phyloP scores from a whole-genome alignment of 257 asterid genomes.

The Ocimum tenuiflorum region DNA sequence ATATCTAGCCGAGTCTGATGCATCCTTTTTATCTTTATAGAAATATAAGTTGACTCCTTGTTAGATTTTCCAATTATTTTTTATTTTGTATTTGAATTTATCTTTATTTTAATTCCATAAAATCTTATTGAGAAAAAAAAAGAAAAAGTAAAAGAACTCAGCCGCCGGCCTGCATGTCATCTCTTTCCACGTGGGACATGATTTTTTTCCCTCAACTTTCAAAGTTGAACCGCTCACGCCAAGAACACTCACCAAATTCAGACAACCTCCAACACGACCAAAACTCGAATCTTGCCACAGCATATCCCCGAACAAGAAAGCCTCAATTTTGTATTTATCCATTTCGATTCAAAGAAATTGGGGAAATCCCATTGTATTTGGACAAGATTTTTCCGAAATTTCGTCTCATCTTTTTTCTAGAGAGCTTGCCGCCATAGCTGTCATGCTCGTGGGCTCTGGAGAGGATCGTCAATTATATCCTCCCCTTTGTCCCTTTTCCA shows the following conservation, averaged over 20 bases:
- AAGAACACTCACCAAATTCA: conserved; percentile 17
- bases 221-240: conserved; percentile 38
- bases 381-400: background rate
- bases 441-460: background rate
- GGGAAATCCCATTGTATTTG: background rate
- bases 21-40: no score
- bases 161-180: conserved; percentile 20
- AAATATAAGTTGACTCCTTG: no score
- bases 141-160: no score
- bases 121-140: no score
- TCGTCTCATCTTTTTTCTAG: background rate
- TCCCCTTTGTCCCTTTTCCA: conserved; percentile 16
- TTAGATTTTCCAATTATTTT: no score
- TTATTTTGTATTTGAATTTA: no score
- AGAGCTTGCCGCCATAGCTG: background rate
- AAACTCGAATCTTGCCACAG: conserved; percentile 12
- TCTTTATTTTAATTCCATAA: no score
- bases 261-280: background rate
- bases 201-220: conserved; percentile 17
- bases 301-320: background rate
- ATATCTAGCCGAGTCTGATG: no score
- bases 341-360: background rate
- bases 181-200: conserved; percentile 30
- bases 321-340: conserved; percentile 8
- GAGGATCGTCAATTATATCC: conserved; percentile 26